These are phyloP conservation scores for Zasmidium angulare DNA, from an alignment of 2,329 filamentous ascomycete genomes.

Conservation along the genomic window DNA sequence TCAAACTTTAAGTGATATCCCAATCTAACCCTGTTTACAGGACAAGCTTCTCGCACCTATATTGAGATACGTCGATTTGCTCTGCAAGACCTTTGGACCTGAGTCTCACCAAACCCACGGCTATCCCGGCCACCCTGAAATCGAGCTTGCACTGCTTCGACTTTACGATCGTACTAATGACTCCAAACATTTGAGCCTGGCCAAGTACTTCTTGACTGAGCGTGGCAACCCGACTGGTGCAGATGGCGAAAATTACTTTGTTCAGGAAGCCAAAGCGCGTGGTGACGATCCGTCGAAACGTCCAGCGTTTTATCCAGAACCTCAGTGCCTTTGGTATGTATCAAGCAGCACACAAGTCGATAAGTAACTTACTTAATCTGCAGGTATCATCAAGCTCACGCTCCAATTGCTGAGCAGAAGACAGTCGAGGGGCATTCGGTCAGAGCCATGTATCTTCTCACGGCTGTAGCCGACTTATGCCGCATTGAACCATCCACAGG, in stretches of 20 bases:
- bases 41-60: constrained; percentile 53
- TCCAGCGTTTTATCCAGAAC: constrained; percentile 49
- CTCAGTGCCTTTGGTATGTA: constrained; percentile 39
- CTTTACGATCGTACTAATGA: constrained; percentile 44
- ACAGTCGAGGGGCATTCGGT: constrained; percentile 61
- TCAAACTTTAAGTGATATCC: not conserved
- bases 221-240: constrained; percentile 55
- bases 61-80: constrained; percentile 54
- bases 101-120: constrained; percentile 52
- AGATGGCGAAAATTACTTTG: constrained; percentile 55
- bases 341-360: no score
- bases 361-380: not conserved
- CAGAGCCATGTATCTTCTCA: constrained; percentile 61
- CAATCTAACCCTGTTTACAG: constrained; percentile 6
- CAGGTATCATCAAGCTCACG: constrained; percentile 60
- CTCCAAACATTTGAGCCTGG: constrained; percentile 46
- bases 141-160: constrained; percentile 52
- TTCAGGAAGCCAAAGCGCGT: constrained; percentile 53
- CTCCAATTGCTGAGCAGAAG: constrained; percentile 54
- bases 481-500: constrained; percentile 37
- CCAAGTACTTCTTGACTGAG: constrained; percentile 59
- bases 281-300: constrained; percentile 51
- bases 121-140: constrained; percentile 62
- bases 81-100: constrained; percentile 54
- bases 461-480: constrained; percentile 57